Evolutionary conservation across 2,329 filamentous ascomycete genomes (phyloP).

Genomic region (Ophiobolus disseminans): DNA sequence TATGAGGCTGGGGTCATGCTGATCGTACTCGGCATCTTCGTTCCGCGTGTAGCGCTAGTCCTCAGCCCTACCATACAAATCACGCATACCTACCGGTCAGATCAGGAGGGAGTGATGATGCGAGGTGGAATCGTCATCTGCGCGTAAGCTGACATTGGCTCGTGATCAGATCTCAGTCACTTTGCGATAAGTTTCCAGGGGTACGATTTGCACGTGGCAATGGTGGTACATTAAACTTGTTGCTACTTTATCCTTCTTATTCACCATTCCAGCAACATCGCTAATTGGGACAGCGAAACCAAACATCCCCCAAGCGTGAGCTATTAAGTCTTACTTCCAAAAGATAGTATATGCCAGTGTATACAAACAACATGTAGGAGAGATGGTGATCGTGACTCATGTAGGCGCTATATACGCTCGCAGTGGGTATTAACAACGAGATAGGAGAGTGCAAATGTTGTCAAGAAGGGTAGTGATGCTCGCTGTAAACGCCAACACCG

Average conservation of each 20-base stretch:
- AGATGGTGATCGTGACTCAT: conserved; percentile 36
- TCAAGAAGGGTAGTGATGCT: conserved; percentile 12
- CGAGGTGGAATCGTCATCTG: too few relatives aligned
- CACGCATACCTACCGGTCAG: neutral
- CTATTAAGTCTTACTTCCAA: conserved; percentile 39
- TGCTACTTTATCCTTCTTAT: neutral
- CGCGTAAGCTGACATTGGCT: neutral
- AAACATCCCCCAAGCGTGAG: conserved; percentile 28
- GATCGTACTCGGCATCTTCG: neutral
- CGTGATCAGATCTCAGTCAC: too few relatives aligned
- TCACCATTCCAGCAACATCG: neutral
- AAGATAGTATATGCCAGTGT: conserved; percentile 18
- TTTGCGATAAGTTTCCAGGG: too few relatives aligned
- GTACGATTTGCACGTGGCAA: too few relatives aligned
- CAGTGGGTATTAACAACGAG: conserved; percentile 32
- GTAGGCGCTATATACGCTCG: conserved; percentile 23
- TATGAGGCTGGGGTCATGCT: conserved; percentile 3
- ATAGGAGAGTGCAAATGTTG: conserved; percentile 14
- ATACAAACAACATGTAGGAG: too few relatives aligned
- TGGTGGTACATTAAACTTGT: neutral
- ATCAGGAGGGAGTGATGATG: neutral
- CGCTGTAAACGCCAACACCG: conserved; percentile 17
- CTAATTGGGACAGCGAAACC: conserved; percentile 2
- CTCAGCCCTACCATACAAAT: conserved; percentile 2
- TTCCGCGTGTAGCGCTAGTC: neutral